A percentile compares a stretch with the other conserved stretches of the same genome.
Conservation (phyloP, 2,329 filamentous ascomycete genomes). For the Neofusicoccum ribis region DNA sequence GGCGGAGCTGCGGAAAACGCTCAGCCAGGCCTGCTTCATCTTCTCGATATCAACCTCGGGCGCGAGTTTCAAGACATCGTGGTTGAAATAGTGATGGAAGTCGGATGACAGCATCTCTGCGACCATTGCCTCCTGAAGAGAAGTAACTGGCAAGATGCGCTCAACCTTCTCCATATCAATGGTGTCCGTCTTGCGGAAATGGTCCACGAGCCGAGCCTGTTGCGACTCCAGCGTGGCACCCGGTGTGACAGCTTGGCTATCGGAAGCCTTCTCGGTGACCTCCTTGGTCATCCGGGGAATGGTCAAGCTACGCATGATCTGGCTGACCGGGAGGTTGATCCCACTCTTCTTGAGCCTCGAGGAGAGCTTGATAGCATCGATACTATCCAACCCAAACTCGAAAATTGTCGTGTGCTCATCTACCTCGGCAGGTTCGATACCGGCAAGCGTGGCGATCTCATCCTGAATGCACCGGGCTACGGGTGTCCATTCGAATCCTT, state of each 20-base stretch:
- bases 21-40: slow-evolving; percentile 63
- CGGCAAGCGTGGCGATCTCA: slow-evolving; percentile 65
- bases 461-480: slow-evolving; percentile 56
- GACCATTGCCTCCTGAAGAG: slow-evolving; percentile 84
- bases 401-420: slow-evolving; percentile 66
- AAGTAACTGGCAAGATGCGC: slow-evolving; percentile 70
- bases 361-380: slow-evolving; percentile 83
- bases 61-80: slow-evolving; percentile 69
- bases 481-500: slow-evolving; percentile 60
- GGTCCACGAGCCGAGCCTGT: slow-evolving; percentile 36
- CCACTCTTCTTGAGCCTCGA: slow-evolving; percentile 65
- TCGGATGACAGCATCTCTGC: slow-evolving; percentile 76
- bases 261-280: slow-evolving; percentile 19
- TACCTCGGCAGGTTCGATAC: slow-evolving; percentile 54
- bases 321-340: slow-evolving; percentile 67
- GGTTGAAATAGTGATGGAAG: slow-evolving; percentile 80
- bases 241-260: slow-evolving; percentile 3
- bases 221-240: slow-evolving; percentile 25
- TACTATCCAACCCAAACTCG: slow-evolving; percentile 85
- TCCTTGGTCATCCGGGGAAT: slow-evolving; percentile 60
- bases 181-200: slow-evolving; percentile 38
- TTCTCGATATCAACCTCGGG: slow-evolving; percentile 54
- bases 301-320: slow-evolving; percentile 72
- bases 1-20: slow-evolving; percentile 61
- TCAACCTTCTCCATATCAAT: slow-evolving; percentile 49